Base-by-base conservation (phyloP, 2,329 filamentous ascomycete species). In the Penicillium sp. region DNA sequence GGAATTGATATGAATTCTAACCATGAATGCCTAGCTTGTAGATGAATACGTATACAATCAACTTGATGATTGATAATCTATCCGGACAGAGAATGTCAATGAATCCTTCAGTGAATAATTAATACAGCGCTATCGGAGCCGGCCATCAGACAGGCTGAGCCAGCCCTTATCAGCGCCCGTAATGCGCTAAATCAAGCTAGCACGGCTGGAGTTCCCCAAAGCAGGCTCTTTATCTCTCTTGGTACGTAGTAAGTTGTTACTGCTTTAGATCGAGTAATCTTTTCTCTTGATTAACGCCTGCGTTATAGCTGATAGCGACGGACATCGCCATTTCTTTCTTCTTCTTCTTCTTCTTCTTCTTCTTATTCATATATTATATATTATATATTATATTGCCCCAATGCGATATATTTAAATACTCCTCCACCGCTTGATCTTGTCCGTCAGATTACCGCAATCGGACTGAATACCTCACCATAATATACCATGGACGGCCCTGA, bases 401-500 rank as follows among this genome's bases (percentile, higher is more conserved):
- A 28, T 28, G 8, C 26, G 8, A 4, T 28, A 28, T 28, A 28
- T 28, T 28, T 28, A 28, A 28, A 28, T 28, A 28, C 26, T 28
- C 26, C 5, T 33, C 28, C 28, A 5, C 28, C 12, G 28, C 28
- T 33, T 9, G 28, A 33, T 9, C 12, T 14, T 40, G 16, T 18
- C 8, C 35, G 14, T 6, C 38, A 42, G 16, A 3, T 3, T n/a
- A 18, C n/a, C 35, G 35, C 6, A 38, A 40, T 40, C 18, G 35
- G 16, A 40, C n/a, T 6, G 3, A n/a, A 40, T 18, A 40, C 12
- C 3, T n/a, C n/a, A n/a, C 3, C n/a, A 38, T 14, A 2, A 3
- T 38, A 38, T 38, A 16, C 12, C 33, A 70, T 73, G 71, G 69
- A 73, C 57, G 69, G 68, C 20, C 69, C 71, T 12, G 76, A 79